Evolutionary conservation across 108 stramenopile genomes (phyloP).

Genomic region (Cyclotella atomus): DNA sequence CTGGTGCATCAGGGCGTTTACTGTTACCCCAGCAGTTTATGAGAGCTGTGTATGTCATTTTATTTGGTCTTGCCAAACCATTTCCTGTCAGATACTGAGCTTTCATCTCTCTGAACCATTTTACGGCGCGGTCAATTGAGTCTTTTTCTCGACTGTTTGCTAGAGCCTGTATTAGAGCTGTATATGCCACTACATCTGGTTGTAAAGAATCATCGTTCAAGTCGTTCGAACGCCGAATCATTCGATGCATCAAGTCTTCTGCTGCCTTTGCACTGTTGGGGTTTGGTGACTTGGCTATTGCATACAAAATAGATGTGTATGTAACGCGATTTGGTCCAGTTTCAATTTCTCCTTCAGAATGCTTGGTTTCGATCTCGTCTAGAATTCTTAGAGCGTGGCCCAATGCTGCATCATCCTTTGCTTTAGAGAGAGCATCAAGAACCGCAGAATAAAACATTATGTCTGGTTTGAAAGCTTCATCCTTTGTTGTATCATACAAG

Average conservation of each 20-base stretch:
- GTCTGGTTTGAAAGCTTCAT: slow-evolving; percentile 39
- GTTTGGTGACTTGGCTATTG: slow-evolving; percentile 25
- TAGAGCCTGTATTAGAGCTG: slow-evolving; percentile 40
- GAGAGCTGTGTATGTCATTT: slow-evolving; percentile 40
- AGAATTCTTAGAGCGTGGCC: slow-evolving; percentile 23
- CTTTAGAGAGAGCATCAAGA: slow-evolving; percentile 40
- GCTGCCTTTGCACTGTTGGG: slow-evolving; percentile 30
- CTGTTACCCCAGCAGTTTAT: slow-evolving; percentile 48
- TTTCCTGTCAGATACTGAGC: too few relatives aligned
- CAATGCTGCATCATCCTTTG: slow-evolving; percentile 12
- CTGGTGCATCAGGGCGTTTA: slow-evolving; percentile 23
- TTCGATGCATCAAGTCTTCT: slow-evolving; percentile 41
- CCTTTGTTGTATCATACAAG: slow-evolving; percentile 35
- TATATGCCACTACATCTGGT: slow-evolving; percentile 40
- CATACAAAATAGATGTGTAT: slow-evolving; percentile 39
- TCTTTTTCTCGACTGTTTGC: slow-evolving; percentile 10
- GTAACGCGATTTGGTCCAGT: slow-evolving; percentile 33
- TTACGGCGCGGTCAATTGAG: slow-evolving; percentile 21
- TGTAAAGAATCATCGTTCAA: slow-evolving; percentile 35
- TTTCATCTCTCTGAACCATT: slow-evolving; percentile 51
- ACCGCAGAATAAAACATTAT: slow-evolving; percentile 34
- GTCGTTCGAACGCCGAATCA: slow-evolving; percentile 30
- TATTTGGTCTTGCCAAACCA: slow-evolving; percentile 36
- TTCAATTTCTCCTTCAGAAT: slow-evolving; percentile 25
- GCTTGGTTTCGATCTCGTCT: slow-evolving; percentile 40